phyloP scores from a whole-genome alignment of 129 eudicot species.

The Solidago caesia region DNA sequence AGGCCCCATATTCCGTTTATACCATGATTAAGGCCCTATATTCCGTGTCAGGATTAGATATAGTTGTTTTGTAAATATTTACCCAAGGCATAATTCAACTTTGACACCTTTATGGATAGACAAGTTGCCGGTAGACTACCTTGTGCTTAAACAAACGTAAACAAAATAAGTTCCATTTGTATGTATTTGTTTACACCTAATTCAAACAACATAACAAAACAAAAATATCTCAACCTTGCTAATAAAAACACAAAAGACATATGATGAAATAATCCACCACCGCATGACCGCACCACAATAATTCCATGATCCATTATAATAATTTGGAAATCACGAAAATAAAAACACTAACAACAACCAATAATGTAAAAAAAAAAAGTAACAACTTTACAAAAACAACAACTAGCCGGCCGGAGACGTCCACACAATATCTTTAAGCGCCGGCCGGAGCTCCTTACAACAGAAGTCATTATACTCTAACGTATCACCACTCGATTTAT shows the following conservation, averaged over 20 bases:
- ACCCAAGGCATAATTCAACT: too few species aligned
- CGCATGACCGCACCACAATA: slow-evolving; percentile 17
- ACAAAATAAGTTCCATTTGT: background rate
- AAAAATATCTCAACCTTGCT: slow-evolving; percentile 7
- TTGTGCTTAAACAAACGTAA: too few species aligned
- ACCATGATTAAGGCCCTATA: too few species aligned
- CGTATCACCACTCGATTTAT: slow-evolving; percentile 76
- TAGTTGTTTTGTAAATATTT: too few species aligned
- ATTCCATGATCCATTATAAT: slow-evolving; percentile 31
- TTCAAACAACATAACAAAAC: background rate
- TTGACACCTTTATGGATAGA: too few species aligned
- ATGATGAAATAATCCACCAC: slow-evolving; percentile 9
- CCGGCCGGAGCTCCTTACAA: slow-evolving; percentile 79
- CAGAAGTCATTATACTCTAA: slow-evolving; percentile 84
- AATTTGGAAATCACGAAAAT: slow-evolving; percentile 30
- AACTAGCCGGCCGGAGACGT: slow-evolving; percentile 30
- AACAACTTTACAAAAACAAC: background rate
- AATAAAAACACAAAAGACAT: background rate
- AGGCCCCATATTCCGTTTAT: too few species aligned
- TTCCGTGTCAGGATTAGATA: too few species aligned
- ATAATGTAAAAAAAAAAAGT: background rate
- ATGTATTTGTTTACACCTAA: background rate
- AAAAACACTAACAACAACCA: background rate
- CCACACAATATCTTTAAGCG: slow-evolving; percentile 67
- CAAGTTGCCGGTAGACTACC: too few species aligned